Percentiles rank a stretch among this genome's conserved stretches.
Evolutionary conservation across 1,139 yeast species (phyloP).

Genomic region (Taphrina betulina): DNA sequence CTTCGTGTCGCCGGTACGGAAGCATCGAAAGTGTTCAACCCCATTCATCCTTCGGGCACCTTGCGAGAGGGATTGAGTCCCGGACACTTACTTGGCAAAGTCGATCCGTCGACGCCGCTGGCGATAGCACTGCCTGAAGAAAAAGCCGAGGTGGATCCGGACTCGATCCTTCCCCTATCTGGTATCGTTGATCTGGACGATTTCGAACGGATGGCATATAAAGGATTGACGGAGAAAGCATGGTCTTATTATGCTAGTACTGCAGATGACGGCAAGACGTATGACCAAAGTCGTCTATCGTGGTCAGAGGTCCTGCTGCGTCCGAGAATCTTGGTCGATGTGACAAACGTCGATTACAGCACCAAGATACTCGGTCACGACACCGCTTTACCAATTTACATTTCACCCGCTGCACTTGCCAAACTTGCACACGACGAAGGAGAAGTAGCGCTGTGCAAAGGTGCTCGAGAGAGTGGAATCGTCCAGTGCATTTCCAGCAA

Average conservation of each 20-base stretch:
- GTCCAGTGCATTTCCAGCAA: constrained; percentile 81
- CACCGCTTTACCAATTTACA: constrained; percentile 67
- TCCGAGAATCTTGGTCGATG: constrained; percentile 54
- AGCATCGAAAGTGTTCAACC: constrained; percentile 47
- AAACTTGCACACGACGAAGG: constrained; percentile 70
- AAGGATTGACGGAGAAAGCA: constrained; percentile 56
- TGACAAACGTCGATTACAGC: constrained; percentile 45
- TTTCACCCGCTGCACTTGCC: constrained; percentile 78
- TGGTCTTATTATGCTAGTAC: constrained; percentile 61
- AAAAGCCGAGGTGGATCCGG: constrained; percentile 52
- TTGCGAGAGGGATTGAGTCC: constrained; percentile 62
- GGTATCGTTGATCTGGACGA: constrained; percentile 51
- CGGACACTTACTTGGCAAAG: constrained; percentile 39
- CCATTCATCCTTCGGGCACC: constrained; percentile 82
- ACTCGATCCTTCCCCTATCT: neutral
- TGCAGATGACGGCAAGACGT: constrained; percentile 55
- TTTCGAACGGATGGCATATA: constrained; percentile 80
- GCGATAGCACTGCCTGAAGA: constrained; percentile 64
- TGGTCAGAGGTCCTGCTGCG: constrained; percentile 51
- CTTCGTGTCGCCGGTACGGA: constrained; percentile 74
- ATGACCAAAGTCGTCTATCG: constrained; percentile 52
- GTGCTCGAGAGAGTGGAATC: constrained; percentile 64
- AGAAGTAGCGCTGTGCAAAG: constrained; percentile 71
- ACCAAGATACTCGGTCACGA: constrained; percentile 52
- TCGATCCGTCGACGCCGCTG: constrained; percentile 43